Conservation (phyloP, 148 eudicot genomes). For the Agrostemma githago region DNA sequence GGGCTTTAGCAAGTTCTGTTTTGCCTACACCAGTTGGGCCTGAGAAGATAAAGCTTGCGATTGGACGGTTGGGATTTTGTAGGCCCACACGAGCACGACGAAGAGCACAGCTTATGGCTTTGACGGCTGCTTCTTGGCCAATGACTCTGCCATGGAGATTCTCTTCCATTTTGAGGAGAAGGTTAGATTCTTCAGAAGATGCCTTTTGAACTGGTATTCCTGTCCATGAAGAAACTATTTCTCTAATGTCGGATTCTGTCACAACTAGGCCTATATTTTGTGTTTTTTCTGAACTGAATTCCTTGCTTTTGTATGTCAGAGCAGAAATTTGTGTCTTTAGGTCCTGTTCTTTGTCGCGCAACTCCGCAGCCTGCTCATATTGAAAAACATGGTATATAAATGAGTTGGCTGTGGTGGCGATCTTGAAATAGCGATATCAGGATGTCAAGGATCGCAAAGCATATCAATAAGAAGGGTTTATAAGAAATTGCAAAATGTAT, state of each 20-base stretch:
- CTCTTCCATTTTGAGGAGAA: constrained; percentile 82
- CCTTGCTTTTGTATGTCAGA: constrained; percentile 56
- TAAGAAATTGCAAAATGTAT: not conserved
- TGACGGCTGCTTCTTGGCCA: constrained; percentile 93
- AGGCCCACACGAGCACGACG: constrained; percentile 92
- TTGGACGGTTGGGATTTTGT: constrained; percentile 74
- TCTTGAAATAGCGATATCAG: not conserved
- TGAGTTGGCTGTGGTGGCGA: too few relatives aligned
- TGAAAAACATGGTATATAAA: too few relatives aligned
- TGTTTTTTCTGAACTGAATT: constrained; percentile 51
- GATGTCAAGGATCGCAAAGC: not conserved
- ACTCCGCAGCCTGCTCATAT: constrained; percentile 54
- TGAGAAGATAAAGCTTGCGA: constrained; percentile 82
- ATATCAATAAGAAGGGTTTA: not conserved
- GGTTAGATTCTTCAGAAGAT: constrained; percentile 68
- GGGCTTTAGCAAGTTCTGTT: constrained; percentile 74
- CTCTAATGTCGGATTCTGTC: constrained; percentile 74
- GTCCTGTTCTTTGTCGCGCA: constrained; percentile 69
- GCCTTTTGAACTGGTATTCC: constrained; percentile 86
- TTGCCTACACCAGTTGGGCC: constrained; percentile 96
- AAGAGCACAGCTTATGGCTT: constrained; percentile 75
- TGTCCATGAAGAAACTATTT: constrained; percentile 80
- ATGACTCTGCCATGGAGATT: constrained; percentile 68
- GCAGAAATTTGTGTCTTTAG: constrained; percentile 61
- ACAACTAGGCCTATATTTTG: constrained; percentile 55